Percentiles rank a stretch among this genome's conserved stretches.
These are phyloP conservation scores for Yamadazyma olivae DNA, from an alignment of 805 yeast species.

Conservation along the genomic window DNA sequence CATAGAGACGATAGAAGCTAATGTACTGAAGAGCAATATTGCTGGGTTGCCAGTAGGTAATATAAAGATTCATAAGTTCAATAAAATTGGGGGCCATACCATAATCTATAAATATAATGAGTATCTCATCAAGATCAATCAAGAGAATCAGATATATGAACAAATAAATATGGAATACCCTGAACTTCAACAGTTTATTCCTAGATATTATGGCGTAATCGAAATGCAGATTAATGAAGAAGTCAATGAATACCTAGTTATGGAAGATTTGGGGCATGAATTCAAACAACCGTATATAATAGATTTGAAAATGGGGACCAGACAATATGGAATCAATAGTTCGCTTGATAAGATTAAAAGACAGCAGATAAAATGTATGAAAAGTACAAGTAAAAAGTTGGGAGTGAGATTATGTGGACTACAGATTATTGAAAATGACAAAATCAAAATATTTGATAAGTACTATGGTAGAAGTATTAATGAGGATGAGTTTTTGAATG, in stretches of 20 bases:
- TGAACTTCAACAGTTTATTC: conserved; percentile 81
- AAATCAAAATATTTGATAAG: conserved; percentile 75
- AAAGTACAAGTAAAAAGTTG: conserved; percentile 74
- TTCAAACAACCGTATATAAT: conserved; percentile 85
- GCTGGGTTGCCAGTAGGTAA: conserved; percentile 1
- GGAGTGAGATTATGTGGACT: conserved; percentile 96
- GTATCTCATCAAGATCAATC: conserved; percentile 90
- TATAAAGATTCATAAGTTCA: conserved; percentile 1
- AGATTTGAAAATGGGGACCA: conserved; percentile 96
- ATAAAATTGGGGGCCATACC: conserved; percentile 95
- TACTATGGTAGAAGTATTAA: conserved; percentile 82
- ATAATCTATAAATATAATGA: conserved; percentile 91
- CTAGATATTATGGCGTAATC: conserved; percentile 50
- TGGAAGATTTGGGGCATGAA: conserved; percentile 87
- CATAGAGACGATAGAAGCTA: conserved; percentile 2
- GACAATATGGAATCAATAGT: conserved; percentile 98
- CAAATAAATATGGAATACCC: conserved; percentile 70
- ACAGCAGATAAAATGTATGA: conserved; percentile 75
- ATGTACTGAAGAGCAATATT: not conserved
- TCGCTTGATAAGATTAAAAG: conserved; percentile 64
- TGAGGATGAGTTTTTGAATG: conserved; percentile 76
- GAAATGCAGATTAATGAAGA: conserved; percentile 5
- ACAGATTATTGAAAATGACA: conserved; percentile 50
- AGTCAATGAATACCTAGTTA: conserved; percentile 52
- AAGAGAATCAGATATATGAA: conserved; percentile 92